phyloP scores from a whole-genome alignment of 495 filamentous ascomycete genomes.

The Filosporella fistucella region DNA sequence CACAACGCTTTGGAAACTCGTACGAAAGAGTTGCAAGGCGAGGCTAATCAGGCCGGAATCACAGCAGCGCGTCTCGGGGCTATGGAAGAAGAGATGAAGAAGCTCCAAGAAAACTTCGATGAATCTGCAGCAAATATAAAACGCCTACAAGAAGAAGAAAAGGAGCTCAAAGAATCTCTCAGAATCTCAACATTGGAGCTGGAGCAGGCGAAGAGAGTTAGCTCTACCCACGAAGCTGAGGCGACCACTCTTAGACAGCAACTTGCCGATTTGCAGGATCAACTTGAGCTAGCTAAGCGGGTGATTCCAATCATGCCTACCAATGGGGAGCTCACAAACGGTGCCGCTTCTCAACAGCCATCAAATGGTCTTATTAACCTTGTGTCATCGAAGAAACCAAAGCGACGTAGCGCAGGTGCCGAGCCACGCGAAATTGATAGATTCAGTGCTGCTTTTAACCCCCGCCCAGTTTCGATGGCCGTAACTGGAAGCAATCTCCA shows the following conservation, averaged over 20 bases:
- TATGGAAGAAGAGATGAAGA: slow-evolving; percentile 92
- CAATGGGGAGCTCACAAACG: slow-evolving; percentile 73
- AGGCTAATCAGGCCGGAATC: slow-evolving; percentile 97
- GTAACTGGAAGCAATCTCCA: slow-evolving; percentile 58
- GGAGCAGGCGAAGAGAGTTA: slow-evolving; percentile 65
- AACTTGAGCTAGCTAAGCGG: slow-evolving; percentile 81
- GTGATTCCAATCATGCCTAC: slow-evolving; percentile 48
- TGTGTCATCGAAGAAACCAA: slow-evolving; percentile 95
- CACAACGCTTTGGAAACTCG: slow-evolving; percentile 89
- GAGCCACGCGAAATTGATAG: slow-evolving; percentile 78
- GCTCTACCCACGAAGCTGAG: slow-evolving; percentile 71
- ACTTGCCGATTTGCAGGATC: slow-evolving; percentile 83
- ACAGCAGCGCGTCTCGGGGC: slow-evolving; percentile 79
- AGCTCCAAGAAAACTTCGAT: slow-evolving; percentile 78
- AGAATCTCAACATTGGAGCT: slow-evolving; percentile 71
- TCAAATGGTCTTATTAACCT: slow-evolving; percentile 87
- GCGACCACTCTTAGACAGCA: slow-evolving; percentile 81
- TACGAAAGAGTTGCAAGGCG: slow-evolving; percentile 87
- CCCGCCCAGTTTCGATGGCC: slow-evolving; percentile 92
- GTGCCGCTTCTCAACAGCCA: slow-evolving; percentile 46
- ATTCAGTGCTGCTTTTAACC: slow-evolving; percentile 88
- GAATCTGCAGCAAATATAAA: slow-evolving; percentile 86
- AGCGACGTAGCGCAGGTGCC: slow-evolving; percentile 89
- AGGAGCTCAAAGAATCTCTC: slow-evolving; percentile 71
- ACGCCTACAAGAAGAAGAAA: slow-evolving; percentile 89